A percentile compares a stretch with the other conserved stretches of the same genome.
These are phyloP conservation scores for Endocalyx cinctus DNA, from an alignment of 2,329 filamentous ascomycete genomes.

Conservation along the genomic window DNA sequence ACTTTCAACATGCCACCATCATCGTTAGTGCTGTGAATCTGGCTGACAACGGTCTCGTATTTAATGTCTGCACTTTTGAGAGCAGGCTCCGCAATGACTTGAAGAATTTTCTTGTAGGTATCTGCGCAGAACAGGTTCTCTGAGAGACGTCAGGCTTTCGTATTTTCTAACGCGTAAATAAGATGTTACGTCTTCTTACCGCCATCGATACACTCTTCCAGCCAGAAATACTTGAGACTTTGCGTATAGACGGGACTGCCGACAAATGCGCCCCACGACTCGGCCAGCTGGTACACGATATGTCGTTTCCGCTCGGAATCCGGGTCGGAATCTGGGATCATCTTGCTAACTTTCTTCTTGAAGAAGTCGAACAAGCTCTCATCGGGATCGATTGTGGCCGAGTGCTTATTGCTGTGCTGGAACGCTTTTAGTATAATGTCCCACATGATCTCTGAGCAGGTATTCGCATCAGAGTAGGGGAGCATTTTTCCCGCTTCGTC, in stretches of 20 bases:
- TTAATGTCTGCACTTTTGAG: conserved; percentile 50
- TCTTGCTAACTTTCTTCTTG: conserved; percentile 35
- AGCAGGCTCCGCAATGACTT: conserved; percentile 53
- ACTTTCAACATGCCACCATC: conserved; percentile 36
- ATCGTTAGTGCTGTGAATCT: conserved; percentile 32
- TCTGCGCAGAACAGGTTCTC: conserved; percentile 58
- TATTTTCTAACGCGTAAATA: too few relatives aligned
- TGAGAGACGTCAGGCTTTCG: conserved; percentile 23
- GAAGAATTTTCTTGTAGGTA: conserved; percentile 55
- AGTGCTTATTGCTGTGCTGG: conserved; percentile 56
- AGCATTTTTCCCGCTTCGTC: conserved; percentile 52
- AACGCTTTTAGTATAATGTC: conserved; percentile 64
- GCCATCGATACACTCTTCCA: conserved; percentile 74
- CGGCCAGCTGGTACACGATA: conserved; percentile 48
- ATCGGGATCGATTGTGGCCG: conserved; percentile 39
- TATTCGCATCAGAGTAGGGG: conserved; percentile 38
- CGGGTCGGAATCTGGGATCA: conserved; percentile 41
- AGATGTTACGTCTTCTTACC: too few relatives aligned
- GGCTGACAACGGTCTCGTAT: conserved; percentile 42
- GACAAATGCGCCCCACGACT: conserved; percentile 68
- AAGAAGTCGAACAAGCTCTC: conserved; percentile 54
- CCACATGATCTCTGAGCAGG: conserved; percentile 57
- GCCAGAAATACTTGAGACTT: conserved; percentile 71
- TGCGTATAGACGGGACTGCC: conserved; percentile 61
- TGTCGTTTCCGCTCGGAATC: conserved; percentile 36